A percentile compares a stretch with the other conserved stretches of the same genome.
Evolutionary conservation across 1,139 yeast species (phyloP).

Genomic region (Yamadazyma pseudoaaseri): DNA sequence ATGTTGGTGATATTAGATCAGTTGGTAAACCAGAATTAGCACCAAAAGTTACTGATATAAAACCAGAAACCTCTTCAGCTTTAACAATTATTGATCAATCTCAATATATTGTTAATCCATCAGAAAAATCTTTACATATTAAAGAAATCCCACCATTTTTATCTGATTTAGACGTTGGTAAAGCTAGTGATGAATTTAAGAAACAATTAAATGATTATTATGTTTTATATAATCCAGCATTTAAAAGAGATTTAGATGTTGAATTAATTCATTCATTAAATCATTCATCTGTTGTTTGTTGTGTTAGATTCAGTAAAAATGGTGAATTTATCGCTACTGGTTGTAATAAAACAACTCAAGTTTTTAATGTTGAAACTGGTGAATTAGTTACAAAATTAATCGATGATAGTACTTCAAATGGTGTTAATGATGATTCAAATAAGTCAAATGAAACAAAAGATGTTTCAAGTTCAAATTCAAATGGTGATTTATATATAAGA

Average conservation of each 20-base stretch:
- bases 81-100: conserved; percentile 40
- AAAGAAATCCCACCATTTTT: conserved; percentile 81
- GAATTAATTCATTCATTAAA: conserved; percentile 87
- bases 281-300: conserved; percentile 93
- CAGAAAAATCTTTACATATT: conserved; percentile 53
- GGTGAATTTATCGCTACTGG: conserved; percentile 97
- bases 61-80: conserved; percentile 33
- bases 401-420: conserved; percentile 63
- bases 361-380: conserved; percentile 89
- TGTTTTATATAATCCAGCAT: conserved; percentile 87
- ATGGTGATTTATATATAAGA: conserved; percentile 86
- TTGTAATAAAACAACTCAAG: conserved; percentile 94
- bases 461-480: conserved; percentile 38
- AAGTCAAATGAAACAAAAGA: conserved; percentile 24
- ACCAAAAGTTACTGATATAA: conserved; percentile 11
- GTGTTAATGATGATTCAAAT: conserved; percentile 34
- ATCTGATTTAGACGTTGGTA: conserved; percentile 75
- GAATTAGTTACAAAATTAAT: conserved; percentile 82
- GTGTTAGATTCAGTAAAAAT: conserved; percentile 89
- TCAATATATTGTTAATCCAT: conserved; percentile 44
- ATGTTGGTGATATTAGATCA: conserved; percentile 12
- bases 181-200: conserved; percentile 75
- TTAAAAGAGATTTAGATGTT: conserved; percentile 67
- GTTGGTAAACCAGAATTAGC: conserved; percentile 11
- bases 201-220: conserved; percentile 87